phyloP scores from a whole-genome alignment of 495 filamentous ascomycete species.

The Penicillium pancosmium region DNA sequence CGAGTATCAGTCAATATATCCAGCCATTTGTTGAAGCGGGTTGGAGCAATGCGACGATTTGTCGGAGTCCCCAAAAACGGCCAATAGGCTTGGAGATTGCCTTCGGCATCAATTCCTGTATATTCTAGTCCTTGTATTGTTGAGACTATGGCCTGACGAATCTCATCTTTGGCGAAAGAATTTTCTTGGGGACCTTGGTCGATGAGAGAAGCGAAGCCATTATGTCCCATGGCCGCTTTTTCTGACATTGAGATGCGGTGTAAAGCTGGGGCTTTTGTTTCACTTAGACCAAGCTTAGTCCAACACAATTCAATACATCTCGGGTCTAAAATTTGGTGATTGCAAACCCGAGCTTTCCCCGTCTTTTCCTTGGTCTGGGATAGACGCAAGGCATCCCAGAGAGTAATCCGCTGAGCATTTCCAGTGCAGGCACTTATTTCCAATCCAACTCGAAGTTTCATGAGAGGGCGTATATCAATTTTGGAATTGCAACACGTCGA shows the following conservation, averaged over 20 bases:
- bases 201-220: neutral
- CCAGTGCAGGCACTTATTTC: constrained; percentile 15
- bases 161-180: neutral
- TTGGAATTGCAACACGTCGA: neutral
- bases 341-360: neutral
- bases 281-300: neutral
- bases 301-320: neutral
- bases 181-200: neutral
- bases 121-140: constrained; percentile 11
- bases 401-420: constrained; percentile 11
- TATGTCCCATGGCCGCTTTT: neutral
- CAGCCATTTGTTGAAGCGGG: constrained; percentile 2
- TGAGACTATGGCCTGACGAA: neutral
- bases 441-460: constrained; percentile 5
- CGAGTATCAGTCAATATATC: neutral
- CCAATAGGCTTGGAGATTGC: constrained; percentile 12
- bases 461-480: neutral
- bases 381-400: constrained; percentile 15
- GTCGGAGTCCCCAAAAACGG: constrained; percentile 6
- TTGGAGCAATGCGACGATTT: constrained; percentile 10
- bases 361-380: constrained; percentile 5
- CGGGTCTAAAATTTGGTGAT: neutral
- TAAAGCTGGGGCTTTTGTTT: no score
- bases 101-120: constrained; percentile 8
- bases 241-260: neutral